A percentile compares a stretch with the other conserved stretches of the same genome.
These are phyloP conservation scores for Lenzites betulinus DNA, from an alignment of 768 basidiomycete species.

Conservation along the genomic window DNA sequence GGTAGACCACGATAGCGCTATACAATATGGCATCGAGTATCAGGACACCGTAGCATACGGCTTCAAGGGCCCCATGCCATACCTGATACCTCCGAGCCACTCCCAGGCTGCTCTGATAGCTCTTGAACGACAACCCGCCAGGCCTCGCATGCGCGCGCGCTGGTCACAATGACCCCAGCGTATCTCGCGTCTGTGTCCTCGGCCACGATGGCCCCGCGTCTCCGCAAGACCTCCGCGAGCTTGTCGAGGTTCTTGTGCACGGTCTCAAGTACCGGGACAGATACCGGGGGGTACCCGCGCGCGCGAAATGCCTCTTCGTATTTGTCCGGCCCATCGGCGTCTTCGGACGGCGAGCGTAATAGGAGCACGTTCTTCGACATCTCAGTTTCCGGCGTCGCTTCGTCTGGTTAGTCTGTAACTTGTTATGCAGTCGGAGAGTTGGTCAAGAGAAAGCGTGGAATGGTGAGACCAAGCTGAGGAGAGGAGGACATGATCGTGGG, in stretches of 20 bases:
- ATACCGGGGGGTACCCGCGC: conserved; percentile 53
- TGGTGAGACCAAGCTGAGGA: background rate
- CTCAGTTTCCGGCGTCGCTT: background rate
- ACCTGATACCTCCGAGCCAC: no score
- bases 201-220: conserved; percentile 27
- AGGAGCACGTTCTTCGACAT: conserved; percentile 40
- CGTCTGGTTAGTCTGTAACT: background rate
- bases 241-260: conserved; percentile 47
- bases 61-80: background rate
- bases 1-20: conserved; percentile 48
- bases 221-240: conserved; percentile 45
- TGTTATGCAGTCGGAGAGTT: background rate
- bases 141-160: conserved; percentile 74
- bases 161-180: conserved; percentile 77
- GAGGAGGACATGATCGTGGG: conserved; percentile 12
- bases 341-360: conserved; percentile 40
- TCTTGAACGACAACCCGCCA: conserved; percentile 52
- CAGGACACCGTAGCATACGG: background rate
- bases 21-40: background rate
- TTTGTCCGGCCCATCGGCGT: conserved; percentile 43
- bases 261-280: conserved; percentile 77
- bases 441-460: background rate
- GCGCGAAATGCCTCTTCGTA: conserved; percentile 56
- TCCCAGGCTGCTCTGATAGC: background rate
- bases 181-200: conserved; percentile 11